Conservation (phyloP, 176 grass and related monocot species). For the Eremochloa ophiuroides region DNA sequence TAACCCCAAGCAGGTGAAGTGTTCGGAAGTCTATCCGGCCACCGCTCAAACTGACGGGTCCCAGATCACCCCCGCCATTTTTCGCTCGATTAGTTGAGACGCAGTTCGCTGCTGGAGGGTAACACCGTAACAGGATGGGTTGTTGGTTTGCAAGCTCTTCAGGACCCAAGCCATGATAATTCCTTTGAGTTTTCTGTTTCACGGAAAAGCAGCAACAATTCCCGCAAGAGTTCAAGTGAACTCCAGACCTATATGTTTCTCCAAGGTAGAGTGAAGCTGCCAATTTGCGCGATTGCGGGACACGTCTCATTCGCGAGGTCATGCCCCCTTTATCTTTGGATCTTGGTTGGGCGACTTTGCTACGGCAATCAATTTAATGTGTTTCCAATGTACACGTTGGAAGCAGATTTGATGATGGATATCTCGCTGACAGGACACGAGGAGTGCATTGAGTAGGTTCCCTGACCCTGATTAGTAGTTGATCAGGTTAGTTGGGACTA, state of each 20-base stretch:
- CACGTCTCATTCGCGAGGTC: background rate
- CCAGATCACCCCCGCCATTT: no score
- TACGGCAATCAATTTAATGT: background rate
- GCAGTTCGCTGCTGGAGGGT: no score
- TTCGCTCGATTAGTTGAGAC: no score
- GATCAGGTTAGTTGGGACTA: background rate
- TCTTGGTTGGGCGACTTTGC: background rate
- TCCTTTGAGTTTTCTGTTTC: background rate
- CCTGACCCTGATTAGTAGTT: background rate
- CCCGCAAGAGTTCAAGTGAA: no score
- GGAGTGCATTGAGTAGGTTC: background rate
- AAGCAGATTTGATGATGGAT: background rate
- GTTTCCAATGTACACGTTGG: background rate
- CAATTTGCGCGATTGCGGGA: background rate
- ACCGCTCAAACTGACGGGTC: no score
- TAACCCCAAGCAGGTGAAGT: no score
- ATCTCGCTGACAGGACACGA: background rate
- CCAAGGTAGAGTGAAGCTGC: background rate
- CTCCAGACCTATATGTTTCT: no score
- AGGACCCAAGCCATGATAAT: background rate
- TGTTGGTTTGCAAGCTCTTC: no score
- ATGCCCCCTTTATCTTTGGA: background rate
- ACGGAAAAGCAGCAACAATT: background rate
- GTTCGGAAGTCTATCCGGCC: no score
- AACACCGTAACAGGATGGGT: no score